Conservation (phyloP, 164 flowering plant genomes). For the Chimonanthus praecox region DNA sequence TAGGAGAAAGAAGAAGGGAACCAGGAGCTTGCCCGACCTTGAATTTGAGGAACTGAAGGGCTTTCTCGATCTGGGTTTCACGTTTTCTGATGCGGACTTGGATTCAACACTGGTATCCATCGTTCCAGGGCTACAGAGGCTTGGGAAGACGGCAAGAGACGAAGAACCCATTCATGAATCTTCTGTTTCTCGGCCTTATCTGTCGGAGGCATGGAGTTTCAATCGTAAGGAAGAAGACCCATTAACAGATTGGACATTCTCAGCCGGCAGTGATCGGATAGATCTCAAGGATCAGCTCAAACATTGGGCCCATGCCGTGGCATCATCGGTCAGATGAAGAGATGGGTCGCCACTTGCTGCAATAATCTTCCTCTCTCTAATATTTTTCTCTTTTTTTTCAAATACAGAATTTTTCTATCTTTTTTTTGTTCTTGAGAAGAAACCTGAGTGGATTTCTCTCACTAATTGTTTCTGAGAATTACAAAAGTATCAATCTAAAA, state of each 20-base stretch:
- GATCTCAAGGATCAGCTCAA: constrained; percentile 55
- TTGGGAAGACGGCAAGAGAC: constrained; percentile 25
- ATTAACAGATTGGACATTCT: constrained; percentile 47
- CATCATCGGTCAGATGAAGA: constrained; percentile 43
- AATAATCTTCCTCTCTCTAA: no score
- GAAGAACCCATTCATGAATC: constrained; percentile 1
- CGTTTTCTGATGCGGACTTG: constrained; percentile 57
- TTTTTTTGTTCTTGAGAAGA: no score
- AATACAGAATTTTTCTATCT: no score
- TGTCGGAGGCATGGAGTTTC: constrained; percentile 72
- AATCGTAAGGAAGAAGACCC: constrained; percentile 20
- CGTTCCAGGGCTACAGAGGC: constrained; percentile 66
- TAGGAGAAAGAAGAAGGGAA: constrained; percentile 23
- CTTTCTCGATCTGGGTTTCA: constrained; percentile 82
- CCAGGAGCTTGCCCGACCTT: constrained; percentile 73
- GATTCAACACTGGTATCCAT: constrained; percentile 52
- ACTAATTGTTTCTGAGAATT: no score
- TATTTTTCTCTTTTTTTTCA: no score
- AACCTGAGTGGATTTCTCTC: no score
- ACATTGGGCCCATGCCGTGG: constrained; percentile 64
- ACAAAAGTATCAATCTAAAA: no score
- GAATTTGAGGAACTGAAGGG: constrained; percentile 82
- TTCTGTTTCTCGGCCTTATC: constrained; percentile 54
- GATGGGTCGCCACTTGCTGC: background rate
- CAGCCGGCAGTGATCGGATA: constrained; percentile 31